Evolutionary conservation across 257 asterid species (phyloP), one percentile per base, ranked within the genome.

Genomic region (Nicotiana obtusifolia): DNA sequence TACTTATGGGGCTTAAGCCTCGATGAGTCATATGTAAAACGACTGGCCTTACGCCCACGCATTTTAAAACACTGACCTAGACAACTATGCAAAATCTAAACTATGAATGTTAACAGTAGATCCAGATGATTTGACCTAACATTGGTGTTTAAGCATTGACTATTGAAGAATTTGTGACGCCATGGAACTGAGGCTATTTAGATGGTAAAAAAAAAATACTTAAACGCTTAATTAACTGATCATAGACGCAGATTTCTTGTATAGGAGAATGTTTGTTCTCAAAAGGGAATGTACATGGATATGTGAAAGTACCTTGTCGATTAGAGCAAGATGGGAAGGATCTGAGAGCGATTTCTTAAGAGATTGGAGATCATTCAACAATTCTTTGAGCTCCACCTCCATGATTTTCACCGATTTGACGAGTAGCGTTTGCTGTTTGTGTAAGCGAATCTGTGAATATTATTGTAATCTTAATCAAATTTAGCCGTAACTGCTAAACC

Each of bases 341-440:
- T 93, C 93, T 16, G 64, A 80, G 76, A 88, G 65, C 49, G 92
- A 87, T 77, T 73, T 85, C 83, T 89, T 84, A 47, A 93, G 91
- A 68, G 82, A 77, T 22, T 84, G 86, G 64, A 93, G 92, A 86
- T 90, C 96, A 85, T 78, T 87, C 77, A 93, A 67, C 87, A 93
- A 81, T 76, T 84, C 83, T 87, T 88, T 87, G 60, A 93, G 90
- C 77, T 91, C 96, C 35, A 84, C 81, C 88, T 93, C 96, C 97
- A 93, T 93, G 61, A 73, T 71, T 44, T 22, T 41, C 28, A 69
- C 33, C 57, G 77, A 69, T 73, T 73, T 22, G 49, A 41, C 49
- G 49, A 41, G 49, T 41, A 10, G 13, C 49, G 13, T 41, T 37
- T 69, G 57, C 57, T 69, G n/a, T 52, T 17, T 37, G n/a, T 37